Base-by-base conservation (phyloP, 148 eudicot genomes). In the Fagopyrum tataricum region DNA sequence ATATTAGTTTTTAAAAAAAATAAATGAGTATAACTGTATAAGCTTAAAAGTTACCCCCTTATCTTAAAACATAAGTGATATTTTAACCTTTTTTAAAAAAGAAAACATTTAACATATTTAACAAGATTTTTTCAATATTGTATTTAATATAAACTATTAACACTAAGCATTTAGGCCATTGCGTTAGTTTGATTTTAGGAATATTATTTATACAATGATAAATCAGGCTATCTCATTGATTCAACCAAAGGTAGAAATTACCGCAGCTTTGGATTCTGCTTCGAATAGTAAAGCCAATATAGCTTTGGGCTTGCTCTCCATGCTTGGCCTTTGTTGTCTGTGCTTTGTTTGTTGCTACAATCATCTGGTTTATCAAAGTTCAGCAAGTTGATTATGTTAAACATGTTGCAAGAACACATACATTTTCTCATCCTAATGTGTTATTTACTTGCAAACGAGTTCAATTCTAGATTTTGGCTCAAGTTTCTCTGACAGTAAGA, bases 171-270 rank as follows among this genome's bases (percentile, higher is more conserved):
- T n/a, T n/a, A n/a, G n/a, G n/a, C n/a, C n/a, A n/a, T n/a, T n/a
- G n/a, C n/a, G n/a, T n/a, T n/a, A n/a, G n/a, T n/a, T n/a, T n/a
- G n/a, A n/a, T n/a, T n/a, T n/a, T n/a, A n/a, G n/a, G n/a, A n/a
- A n/a, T n/a, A n/a, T n/a, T n/a, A n/a, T n/a, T n/a, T n/a, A n/a
- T n/a, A n/a, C n/a, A n/a, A n/a, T n/a, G n/a, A n/a, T n/a, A 10
- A 86, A 86, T 66, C 82, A 85, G 52, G 79, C 82, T 0, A 72
- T 88, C 61, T 76, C 78, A 5, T 75, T 87, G 42, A 70, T 95
- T 79, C 94, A 84, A 51, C 84, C 76, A 13, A 87, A 81, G 77
- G 73, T 48, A 37, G 84, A 76, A 64, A 71, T 72, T 37, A 39
- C 55, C 15, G 67, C 80, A 41, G 31, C 81, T 53, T 1, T 31